phyloP scores from a whole-genome alignment of 768 basidiomycete genomes.

The Mrakia frigida region DNA sequence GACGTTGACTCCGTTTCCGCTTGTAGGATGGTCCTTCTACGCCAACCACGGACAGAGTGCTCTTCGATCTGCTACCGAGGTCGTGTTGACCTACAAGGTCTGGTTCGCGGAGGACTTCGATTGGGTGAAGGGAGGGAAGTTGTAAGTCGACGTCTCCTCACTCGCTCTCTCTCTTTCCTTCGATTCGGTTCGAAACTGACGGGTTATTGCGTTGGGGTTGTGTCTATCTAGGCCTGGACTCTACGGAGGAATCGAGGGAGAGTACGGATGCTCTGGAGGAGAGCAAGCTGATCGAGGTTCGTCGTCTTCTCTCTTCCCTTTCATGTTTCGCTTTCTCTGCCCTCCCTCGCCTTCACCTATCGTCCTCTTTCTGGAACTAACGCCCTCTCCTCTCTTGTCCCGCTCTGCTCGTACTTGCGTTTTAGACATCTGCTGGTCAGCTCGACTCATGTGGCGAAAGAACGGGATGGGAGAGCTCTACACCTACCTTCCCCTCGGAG shows the following conservation, averaged over 20 bases:
- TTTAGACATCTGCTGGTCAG: conserved; percentile 61
- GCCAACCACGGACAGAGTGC: conserved; percentile 11
- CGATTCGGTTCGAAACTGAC: no score
- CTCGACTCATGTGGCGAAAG: conserved; percentile 66
- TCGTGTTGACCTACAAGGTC: conserved; percentile 20
- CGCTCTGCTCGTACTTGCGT: no score
- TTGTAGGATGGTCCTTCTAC: conserved; percentile 23
- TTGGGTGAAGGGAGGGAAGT: conserved; percentile 75
- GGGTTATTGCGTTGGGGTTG: neutral
- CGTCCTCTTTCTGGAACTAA: neutral
- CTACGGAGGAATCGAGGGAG: conserved; percentile 47
- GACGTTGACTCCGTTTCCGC: neutral
- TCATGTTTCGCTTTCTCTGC: no score
- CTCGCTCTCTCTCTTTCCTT: neutral
- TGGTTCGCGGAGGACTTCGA: conserved; percentile 56
- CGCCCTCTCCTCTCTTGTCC: neutral
- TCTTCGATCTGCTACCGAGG: conserved; percentile 14
- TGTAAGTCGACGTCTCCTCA: no score
- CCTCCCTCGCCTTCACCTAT: neutral
- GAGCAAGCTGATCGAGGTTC: conserved; percentile 30
- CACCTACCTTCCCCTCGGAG: conserved; percentile 26
- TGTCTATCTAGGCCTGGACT: conserved; percentile 54
- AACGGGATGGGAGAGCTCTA: conserved; percentile 59
- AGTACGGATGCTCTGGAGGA: conserved; percentile 30
- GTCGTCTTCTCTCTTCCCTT: neutral